Evolutionary conservation across 257 asterid species (phyloP).

Genomic region (Haberlea rhodopensis): DNA sequence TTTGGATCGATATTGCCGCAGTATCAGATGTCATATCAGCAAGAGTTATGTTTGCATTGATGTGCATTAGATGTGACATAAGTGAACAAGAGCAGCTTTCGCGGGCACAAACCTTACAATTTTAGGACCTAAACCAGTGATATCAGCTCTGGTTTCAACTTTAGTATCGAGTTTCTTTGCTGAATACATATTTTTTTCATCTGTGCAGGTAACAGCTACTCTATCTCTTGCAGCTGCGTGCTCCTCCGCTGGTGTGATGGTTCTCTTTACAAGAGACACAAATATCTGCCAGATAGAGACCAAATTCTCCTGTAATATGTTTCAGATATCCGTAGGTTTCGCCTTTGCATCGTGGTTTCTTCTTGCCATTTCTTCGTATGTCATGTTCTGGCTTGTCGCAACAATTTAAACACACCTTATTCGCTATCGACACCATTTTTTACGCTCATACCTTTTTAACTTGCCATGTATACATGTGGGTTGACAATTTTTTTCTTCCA

Average conservation of each 20-base stretch:
- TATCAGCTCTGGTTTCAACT: no score
- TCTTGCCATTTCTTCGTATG: constrained; percentile 69
- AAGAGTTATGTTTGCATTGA: no score
- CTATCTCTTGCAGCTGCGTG: constrained; percentile 82
- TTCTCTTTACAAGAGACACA: constrained; percentile 62
- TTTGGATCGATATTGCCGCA: no score
- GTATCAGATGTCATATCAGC: no score
- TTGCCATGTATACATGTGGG: constrained; percentile 17
- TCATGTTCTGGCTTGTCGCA: constrained; percentile 84
- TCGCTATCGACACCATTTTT: neutral
- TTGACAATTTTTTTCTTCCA: no score
- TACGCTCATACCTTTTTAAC: constrained; percentile 1
- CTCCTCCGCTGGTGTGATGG: no score
- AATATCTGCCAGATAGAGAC: constrained; percentile 41
- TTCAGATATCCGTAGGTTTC: constrained; percentile 67
- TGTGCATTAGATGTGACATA: no score
- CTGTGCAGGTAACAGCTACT: constrained; percentile 70
- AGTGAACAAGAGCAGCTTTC: no score
- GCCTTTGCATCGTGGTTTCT: constrained; percentile 79
- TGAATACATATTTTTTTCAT: neutral
- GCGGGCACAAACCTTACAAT: no score
- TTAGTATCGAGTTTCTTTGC: neutral
- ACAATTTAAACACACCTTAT: constrained; percentile 35
- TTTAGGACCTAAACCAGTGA: no score
- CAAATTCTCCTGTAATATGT: constrained; percentile 53